These are phyloP conservation scores for Pseudocercospora cruenta DNA, from an alignment of 2,329 filamentous ascomycete genomes.

Conservation along the genomic window DNA sequence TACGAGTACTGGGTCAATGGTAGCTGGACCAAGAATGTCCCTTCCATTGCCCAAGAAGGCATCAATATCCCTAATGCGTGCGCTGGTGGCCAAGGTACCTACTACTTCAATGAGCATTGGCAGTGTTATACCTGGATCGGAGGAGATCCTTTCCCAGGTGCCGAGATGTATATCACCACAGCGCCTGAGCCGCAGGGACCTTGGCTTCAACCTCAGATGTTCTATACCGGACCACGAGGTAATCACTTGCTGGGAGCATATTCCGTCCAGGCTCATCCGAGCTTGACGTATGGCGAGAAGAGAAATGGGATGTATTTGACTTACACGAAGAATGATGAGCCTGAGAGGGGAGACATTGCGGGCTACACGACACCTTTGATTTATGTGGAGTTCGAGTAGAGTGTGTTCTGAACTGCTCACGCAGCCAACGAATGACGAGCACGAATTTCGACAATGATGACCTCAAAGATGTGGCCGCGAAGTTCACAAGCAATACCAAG, in stretches of 20 bases:
- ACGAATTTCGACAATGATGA: neutral
- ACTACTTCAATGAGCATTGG: conserved; percentile 33
- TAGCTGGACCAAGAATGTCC: conserved; percentile 16
- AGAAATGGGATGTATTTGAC: conserved; percentile 27
- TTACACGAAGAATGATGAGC: conserved; percentile 25
- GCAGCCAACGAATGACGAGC: neutral
- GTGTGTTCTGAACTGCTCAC: neutral
- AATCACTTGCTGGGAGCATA: conserved; percentile 22
- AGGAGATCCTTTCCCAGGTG: conserved; percentile 23
- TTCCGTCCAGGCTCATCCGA: conserved; percentile 26
- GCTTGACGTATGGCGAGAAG: conserved; percentile 11
- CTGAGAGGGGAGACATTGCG: conserved; percentile 9
- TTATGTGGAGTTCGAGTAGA: conserved; percentile 24
- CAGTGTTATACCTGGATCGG: conserved; percentile 35
- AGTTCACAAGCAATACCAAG: neutral
- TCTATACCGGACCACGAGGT: conserved; percentile 22
- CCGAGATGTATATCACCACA: conserved; percentile 31
- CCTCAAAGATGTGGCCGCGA: too few relatives aligned
- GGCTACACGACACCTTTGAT: conserved; percentile 25
- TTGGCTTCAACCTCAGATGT: conserved; percentile 24
- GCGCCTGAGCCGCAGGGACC: conserved; percentile 33
- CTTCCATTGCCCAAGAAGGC: conserved; percentile 11
- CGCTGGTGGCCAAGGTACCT: conserved; percentile 32
- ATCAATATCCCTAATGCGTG: conserved; percentile 28
- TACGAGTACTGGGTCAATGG: conserved; percentile 25